Evolutionary conservation across 352 stramenopile genomes (phyloP), one percentile per base, ranked within the genome.

Genomic region (Pythium folliculosum): DNA sequence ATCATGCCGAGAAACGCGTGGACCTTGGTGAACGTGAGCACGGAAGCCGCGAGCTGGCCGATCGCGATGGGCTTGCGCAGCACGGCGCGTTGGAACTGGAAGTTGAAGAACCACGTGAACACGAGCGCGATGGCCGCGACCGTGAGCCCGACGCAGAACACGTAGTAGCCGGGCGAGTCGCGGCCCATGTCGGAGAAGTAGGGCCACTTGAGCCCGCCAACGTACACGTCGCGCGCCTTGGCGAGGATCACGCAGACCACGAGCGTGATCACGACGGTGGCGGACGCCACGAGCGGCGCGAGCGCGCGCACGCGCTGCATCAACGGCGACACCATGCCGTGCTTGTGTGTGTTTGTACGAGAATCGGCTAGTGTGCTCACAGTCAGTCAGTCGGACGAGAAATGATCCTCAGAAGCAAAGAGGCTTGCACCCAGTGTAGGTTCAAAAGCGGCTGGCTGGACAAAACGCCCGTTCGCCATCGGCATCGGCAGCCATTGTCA

Each of bases 111-210:
- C 78, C 80, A 88, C 30, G 77, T 84, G 40, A 57, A 64, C 7
- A 58, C 35, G n/a, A 88, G 48, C 17, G 71, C 60, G 51, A 81
- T 54, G 6, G 80, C 77, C 22, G 69, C 67, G 55, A 77, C 51
- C 32, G 71, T 69, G 16, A 85, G 72, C 6, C 80, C 77, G 50
- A 82, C 56, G 43, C 73, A 82, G 67, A 88, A 88, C 17, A 84
- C 67, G 38, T 82, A 77, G 68, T 88, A 87, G 8, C 75, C 79
- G 10, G 82, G 82, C 13, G 73, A 67, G 49, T 89, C 82, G 60
- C 82, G 80, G 35, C 82, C 80, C 68, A 88, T 77, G 67, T 88
- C 82, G 44, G 82, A 90, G 70, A 90, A 88, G 70, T 83, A 90
- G 13, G 82, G 79, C 81, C 81, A 90, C 14, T 71, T 63, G 62